Evolutionary conservation across 495 filamentous ascomycete genomes (phyloP), one percentile per base, ranked within the genome.

Genomic region (Penicillium arizonense): DNA sequence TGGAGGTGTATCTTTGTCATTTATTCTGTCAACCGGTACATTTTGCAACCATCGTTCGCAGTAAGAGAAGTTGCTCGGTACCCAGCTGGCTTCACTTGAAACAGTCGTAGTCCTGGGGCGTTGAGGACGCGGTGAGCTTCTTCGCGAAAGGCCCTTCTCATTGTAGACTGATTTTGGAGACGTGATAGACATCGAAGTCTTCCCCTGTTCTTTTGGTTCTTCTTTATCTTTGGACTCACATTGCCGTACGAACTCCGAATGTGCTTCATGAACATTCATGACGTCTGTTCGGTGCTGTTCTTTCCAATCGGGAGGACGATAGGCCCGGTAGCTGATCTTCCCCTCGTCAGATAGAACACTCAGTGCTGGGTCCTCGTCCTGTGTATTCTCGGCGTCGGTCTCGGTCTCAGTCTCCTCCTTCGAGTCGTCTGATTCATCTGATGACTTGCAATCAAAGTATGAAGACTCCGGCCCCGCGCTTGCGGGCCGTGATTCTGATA

Each of bases 71-170:
- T 67, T 75, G 52, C 63, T 71, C 0, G 72, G 69, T 14, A 70
- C 63, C 74, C 74, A 77, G 53, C 72, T 74, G 12, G 71, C 65
- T 51, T 71, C 69, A 50, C 71, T 77, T 9, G 74, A 77, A 8
- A 72, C 65, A 16, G 74, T 77, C 5, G 56, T 64, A 8, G 74
- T 67, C 34, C 74, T 64, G 7, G 63, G 62, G 36, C 74, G 61
- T 43, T 72, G 69, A 12, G 62, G 52, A 57, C 49, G 59, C 28
- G 63, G 63, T 13, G 62, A 63, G 32, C 44, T 62, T 10, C 47
- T 50, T 34, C 57, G 51, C 10, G 59, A 28, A 8, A 46, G 38
- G 8, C 3, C 28, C 10, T 23, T 45, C 13, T 39, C 21, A 5
- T 30, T 53, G 6, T 38, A 21, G 0, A 35, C 20, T 9, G 54